Evolutionary conservation across 345 rosid genomes (phyloP), one percentile per base, ranked within the genome.

Genomic region (Eucalyptus dawsonii): DNA sequence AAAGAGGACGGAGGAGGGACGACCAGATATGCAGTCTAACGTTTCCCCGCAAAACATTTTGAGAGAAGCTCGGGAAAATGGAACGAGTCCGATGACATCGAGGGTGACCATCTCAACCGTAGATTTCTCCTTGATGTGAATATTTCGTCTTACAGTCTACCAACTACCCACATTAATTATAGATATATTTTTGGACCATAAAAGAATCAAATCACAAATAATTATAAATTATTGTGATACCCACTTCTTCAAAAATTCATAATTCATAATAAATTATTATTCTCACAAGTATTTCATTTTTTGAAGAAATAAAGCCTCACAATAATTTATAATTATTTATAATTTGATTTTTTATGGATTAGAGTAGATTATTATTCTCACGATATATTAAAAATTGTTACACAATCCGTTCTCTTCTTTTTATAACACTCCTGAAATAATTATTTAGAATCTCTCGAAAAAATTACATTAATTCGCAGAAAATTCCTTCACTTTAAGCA

Each of bases 261-360:
- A 4, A 51, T 17, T 51, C 9, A 51, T 0, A 16, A 51, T 51
- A 51, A 51, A 51, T 51, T 51, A 16, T 51, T 16, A 51, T 51
- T 51, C 0, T 51, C 8, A 6, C 0, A 16, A 16, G 1, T 15
- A 51, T 7, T 17, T 2, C 2, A 53, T 53, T 53, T 53, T 53
- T 19, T 53, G 7, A 1, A 44, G 3, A 53, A 53, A 7, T 53
- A 19, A 19, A 0, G 4, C 1, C 0, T 0, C 4, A 17, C 0
- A 2, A 17, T 19, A 53, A 53, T 53, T 17, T 17, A 53, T 53
- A 53, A 53, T 53, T 7, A 8, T 53, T 53, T 19, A 0, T 19
- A 0, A 53, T 51, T 51, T 51, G 0, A 17, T 51, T 51, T 51
- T 51, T 51, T 53, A 0, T 53, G 9, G 0, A 51, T 7, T 19